Evolutionary conservation across 345 rosid species (phyloP).

Genomic region (Melaleuca quinquenervia): DNA sequence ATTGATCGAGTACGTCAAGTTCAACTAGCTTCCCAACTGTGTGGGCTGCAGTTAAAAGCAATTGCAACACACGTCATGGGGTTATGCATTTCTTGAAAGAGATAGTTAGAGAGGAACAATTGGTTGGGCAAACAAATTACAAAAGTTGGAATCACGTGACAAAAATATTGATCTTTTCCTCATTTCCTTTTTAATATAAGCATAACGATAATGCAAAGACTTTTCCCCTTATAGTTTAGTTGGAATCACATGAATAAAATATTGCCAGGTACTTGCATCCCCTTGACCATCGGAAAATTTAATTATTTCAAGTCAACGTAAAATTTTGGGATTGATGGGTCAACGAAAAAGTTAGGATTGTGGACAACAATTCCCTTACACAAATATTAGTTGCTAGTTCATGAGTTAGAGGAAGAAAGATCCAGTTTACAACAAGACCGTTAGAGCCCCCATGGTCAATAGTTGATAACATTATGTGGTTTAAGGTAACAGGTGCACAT

Average conservation of each 20-base stretch:
- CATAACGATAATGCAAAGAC: neutral
- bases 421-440: neutral
- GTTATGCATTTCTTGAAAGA: neutral
- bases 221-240: neutral
- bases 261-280: neutral
- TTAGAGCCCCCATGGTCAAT: neutral
- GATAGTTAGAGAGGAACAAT: neutral
- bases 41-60: conserved; percentile 32
- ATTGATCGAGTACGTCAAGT: conserved; percentile 56
- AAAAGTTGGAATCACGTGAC: no score
- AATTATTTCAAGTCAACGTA: neutral
- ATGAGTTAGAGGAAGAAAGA: neutral
- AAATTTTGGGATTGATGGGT: neutral
- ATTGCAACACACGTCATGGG: neutral
- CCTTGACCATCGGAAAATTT: neutral
- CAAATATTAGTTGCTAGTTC: neutral
- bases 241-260: neutral
- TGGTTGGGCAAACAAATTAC: neutral
- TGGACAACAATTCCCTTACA: neutral
- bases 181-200: neutral
- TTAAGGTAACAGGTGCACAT: conserved; percentile 47
- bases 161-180: neutral
- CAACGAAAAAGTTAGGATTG: neutral
- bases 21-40: conserved; percentile 53
- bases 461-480: neutral